These are phyloP conservation scores for Neonectria faginata DNA, from an alignment of 2,329 filamentous ascomycete species.

Conservation along the genomic window DNA sequence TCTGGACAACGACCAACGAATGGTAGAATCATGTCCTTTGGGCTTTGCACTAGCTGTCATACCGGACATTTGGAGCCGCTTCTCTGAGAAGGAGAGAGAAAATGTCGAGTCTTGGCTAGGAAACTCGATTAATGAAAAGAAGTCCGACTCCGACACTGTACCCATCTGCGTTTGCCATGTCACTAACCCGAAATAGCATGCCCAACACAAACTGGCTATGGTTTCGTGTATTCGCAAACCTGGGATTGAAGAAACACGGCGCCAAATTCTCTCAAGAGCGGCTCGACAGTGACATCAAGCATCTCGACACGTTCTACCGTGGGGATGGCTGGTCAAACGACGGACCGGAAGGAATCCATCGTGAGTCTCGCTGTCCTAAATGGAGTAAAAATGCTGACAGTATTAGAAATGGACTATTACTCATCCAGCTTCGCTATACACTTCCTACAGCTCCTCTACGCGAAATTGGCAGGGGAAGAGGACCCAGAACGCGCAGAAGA, in stretches of 20 bases:
- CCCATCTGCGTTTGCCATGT: too few species aligned
- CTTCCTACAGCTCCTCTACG: constrained; percentile 81
- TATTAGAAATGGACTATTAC: constrained; percentile 82
- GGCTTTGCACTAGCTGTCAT: constrained; percentile 79
- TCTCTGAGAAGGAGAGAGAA: constrained; percentile 69
- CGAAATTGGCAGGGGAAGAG: constrained; percentile 74
- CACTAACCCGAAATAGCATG: constrained; percentile 66
- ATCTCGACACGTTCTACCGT: constrained; percentile 84
- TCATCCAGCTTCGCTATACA: constrained; percentile 86
- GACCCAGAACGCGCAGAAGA: constrained; percentile 75
- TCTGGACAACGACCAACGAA: constrained; percentile 81
- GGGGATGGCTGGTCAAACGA: constrained; percentile 87
- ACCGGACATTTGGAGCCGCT: constrained; percentile 72
- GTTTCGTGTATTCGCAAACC: constrained; percentile 87
- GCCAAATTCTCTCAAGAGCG: constrained; percentile 76
- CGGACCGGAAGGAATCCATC: constrained; percentile 80
- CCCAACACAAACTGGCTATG: constrained; percentile 77
- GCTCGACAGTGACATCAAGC: constrained; percentile 80
- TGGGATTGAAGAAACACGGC: constrained; percentile 80
- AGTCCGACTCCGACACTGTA: constrained; percentile 58
- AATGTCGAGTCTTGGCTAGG: constrained; percentile 80
- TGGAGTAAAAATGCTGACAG: constrained; percentile 18
- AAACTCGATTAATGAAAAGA: constrained; percentile 81
- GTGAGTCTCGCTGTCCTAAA: constrained; percentile 48
- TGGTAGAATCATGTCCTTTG: constrained; percentile 87